Base-by-base conservation (phyloP, 2,329 filamentous ascomycete genomes). In the Penicillium sp. region DNA sequence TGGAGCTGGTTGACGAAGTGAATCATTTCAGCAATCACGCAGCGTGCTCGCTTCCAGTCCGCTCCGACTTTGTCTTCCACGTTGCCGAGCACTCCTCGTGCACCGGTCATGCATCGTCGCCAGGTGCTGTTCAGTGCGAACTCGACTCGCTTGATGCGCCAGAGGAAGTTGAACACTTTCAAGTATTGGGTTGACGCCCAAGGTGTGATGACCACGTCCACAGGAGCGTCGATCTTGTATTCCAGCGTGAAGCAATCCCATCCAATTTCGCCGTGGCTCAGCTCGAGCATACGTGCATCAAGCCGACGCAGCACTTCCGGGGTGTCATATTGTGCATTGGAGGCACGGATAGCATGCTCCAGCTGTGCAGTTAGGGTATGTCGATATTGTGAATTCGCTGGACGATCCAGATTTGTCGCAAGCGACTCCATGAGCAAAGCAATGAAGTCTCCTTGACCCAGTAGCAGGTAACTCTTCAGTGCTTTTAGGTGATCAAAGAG, bases 201-300 rank as follows among this genome's bases (percentile, higher is more conserved):
- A 40, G 95, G 91, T 0, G 93, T 97, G 38, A 99, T 92, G 46
- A 99, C 92, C 29, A 99, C 94, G 71, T 99, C 94, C 24, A 97
- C 90, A 0, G 94, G 94, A 2, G 93, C 89, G 71, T 96, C 92
- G 64, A 99, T 94, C 73, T 97, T 97, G 78, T 99, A 99, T 72
- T 99, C 95, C 9, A 99, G 85, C 0, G 94, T 99, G 76, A 99
- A 99, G 70, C 95, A 96, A 70, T 99, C 94, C 94, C 94, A 99
- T 48, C 94, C 94, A 51, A 97, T 97, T 67, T 99, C 94, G 50
- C 94, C 94, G 66, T 97, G 92, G 9, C 89, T 95, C 6, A 97
- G 83, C 76, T 97, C 93, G 39, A 99, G 82, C 93, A 99, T 97
- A 59, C 95, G 89, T n/a, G 94, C 93, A 74, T 99, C 94, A 4